Conservation (phyloP, 257 asterid species). For the Lycium barbarum region DNA sequence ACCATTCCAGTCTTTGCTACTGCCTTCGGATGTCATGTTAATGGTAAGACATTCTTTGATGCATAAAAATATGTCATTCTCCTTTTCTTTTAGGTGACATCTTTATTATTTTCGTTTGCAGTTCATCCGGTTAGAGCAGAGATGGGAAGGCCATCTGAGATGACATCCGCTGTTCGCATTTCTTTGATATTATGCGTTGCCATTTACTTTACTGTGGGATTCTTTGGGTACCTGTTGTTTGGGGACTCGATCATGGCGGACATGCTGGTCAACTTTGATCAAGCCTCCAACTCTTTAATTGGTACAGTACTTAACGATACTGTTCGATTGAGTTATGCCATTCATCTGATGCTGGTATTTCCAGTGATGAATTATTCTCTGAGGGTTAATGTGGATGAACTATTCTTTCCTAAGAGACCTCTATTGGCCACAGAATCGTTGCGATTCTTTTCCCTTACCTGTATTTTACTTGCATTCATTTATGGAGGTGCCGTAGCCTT, state of each 20-base stretch:
- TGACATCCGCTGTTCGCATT: slow-evolving; percentile 81
- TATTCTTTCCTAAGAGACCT: slow-evolving; percentile 72
- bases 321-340: slow-evolving; percentile 84
- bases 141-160: slow-evolving; percentile 85
- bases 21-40: slow-evolving; percentile 95
- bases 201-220: slow-evolving; percentile 85
- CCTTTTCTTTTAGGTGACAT: slow-evolving; percentile 5
- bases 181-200: slow-evolving; percentile 68
- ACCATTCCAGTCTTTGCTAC: slow-evolving; percentile 93
- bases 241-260: slow-evolving; percentile 97
- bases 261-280: slow-evolving; percentile 90
- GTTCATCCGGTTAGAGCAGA: slow-evolving; percentile 99
- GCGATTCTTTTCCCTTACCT: slow-evolving; percentile 67
- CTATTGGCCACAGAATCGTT: slow-evolving; percentile 49
- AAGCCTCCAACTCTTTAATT: slow-evolving; percentile 59
- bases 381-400: slow-evolving; percentile 79
- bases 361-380: slow-evolving; percentile 96
- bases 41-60: slow-evolving; percentile 51
- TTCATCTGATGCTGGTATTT: slow-evolving; percentile 97
- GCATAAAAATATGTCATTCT: background rate
- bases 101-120: slow-evolving; percentile 43
- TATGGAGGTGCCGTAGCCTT: slow-evolving; percentile 75
- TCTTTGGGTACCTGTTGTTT: slow-evolving; percentile 89
- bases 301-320: slow-evolving; percentile 57
- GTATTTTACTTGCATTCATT: slow-evolving; percentile 57